A percentile compares a stretch with the other conserved stretches of the same genome.
phyloP scores from a whole-genome alignment of 2,329 filamentous ascomycete species.

The Erysiphe neolycopersici region DNA sequence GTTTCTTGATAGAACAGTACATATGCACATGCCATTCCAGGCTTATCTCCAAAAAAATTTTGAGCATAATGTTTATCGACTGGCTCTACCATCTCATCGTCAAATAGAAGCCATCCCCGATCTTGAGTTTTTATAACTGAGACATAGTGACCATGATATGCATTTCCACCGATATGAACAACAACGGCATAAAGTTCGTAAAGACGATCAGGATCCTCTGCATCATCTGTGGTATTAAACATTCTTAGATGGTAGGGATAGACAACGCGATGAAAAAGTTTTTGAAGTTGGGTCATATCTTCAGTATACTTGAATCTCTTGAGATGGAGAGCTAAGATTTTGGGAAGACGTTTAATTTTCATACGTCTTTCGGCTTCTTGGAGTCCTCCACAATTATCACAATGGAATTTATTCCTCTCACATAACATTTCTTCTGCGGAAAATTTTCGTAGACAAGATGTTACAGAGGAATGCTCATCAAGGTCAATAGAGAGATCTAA shows the following conservation, averaged over 20 bases:
- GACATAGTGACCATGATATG: conserved; percentile 94
- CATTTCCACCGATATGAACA: conserved; percentile 87
- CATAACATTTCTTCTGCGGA: conserved; percentile 97
- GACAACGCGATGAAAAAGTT: conserved; percentile 86
- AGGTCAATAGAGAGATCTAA: conserved; percentile 88
- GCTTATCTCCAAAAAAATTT: conserved; percentile 90
- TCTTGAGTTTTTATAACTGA: conserved; percentile 95
- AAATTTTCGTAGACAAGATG: conserved; percentile 82
- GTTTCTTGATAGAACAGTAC: conserved; percentile 96
- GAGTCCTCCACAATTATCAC: conserved; percentile 83
- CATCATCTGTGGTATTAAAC: conserved; percentile 93
- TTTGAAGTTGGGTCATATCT: conserved; percentile 76
- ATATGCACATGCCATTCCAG: conserved; percentile 79
- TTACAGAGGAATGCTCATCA: conserved; percentile 86
- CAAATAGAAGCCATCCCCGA: conserved; percentile 83
- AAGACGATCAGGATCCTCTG: conserved; percentile 71
- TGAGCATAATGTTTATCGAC: conserved; percentile 90
- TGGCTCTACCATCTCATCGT: conserved; percentile 95
- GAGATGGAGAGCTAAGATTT: conserved; percentile 71
- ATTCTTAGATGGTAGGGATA: conserved; percentile 92
- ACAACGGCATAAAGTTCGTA: conserved; percentile 96
- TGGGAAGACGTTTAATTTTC: conserved; percentile 91
- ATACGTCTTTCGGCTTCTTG: conserved; percentile 97
- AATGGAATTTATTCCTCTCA: conserved; percentile 96
- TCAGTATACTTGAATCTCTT: conserved; percentile 98